These are phyloP conservation scores for Xylariaceae sp. DNA, from an alignment of 2,329 filamentous ascomycete species.

Conservation along the genomic window DNA sequence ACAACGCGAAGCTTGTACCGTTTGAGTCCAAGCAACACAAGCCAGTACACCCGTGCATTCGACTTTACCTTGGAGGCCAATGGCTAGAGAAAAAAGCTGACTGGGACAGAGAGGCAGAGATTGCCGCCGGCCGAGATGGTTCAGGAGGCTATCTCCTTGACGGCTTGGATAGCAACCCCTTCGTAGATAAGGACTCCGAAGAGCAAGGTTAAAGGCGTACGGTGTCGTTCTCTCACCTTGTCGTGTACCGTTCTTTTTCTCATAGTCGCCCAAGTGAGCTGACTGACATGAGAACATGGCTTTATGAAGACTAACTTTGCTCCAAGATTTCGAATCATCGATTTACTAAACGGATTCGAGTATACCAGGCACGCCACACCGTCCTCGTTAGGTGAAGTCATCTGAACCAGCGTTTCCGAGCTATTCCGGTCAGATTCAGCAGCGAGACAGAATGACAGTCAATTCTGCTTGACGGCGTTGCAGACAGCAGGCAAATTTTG, in stretches of 20 bases:
- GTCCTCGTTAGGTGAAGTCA: not conserved
- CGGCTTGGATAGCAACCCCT: conserved; percentile 27
- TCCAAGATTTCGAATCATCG: conserved; percentile 6
- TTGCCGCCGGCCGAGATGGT: conserved; percentile 39
- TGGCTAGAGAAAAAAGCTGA: conserved; percentile 40
- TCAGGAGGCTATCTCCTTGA: conserved; percentile 38
- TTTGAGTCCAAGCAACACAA: conserved; percentile 43
- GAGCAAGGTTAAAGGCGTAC: conserved; percentile 2
- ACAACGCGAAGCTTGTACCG: conserved; percentile 44
- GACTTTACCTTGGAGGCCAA: conserved; percentile 39
- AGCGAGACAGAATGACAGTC: not conserved
- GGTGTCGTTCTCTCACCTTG: not conserved
- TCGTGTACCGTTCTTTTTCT: not conserved
- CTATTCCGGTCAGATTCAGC: not conserved
- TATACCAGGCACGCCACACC: not conserved
- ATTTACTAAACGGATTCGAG: conserved; percentile 5
- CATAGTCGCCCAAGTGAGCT: conserved; percentile 7
- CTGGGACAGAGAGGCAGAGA: conserved; percentile 39
- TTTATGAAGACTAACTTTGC: conserved; percentile 1
- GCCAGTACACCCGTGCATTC: conserved; percentile 42
- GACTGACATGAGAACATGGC: conserved; percentile 8
- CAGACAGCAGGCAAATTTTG: conserved; percentile 6
- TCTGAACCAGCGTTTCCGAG: not conserved
- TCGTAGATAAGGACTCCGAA: conserved; percentile 5
- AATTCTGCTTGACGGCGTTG: not conserved